Evolutionary conservation across 352 stramenopile species (phyloP).

Genomic region (Globisporangium yorkense): DNA sequence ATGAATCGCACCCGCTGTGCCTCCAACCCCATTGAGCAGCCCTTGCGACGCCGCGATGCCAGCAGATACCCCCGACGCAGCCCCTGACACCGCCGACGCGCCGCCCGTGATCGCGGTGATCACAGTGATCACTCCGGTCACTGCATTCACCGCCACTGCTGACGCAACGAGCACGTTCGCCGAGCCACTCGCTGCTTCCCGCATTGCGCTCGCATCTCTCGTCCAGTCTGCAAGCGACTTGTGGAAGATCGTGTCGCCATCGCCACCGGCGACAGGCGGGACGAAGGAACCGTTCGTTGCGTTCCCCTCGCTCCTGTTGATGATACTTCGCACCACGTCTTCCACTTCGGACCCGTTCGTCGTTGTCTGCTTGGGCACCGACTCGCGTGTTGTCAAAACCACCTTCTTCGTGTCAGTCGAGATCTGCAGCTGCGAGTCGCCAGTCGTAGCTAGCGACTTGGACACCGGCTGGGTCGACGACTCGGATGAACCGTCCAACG

Average conservation of each 20-base stretch:
- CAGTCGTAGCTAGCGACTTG: constrained; percentile 1
- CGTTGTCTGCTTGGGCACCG: background rate
- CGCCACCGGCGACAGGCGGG: background rate
- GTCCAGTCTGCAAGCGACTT: constrained; percentile 15
- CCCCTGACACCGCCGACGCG: constrained; percentile 20
- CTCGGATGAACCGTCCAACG: background rate
- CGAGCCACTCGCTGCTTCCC: constrained; percentile 30
- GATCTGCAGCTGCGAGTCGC: constrained; percentile 1
- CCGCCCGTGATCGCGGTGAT: constrained; percentile 38
- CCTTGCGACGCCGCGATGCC: constrained; percentile 20
- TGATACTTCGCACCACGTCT: background rate
- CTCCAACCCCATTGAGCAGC: constrained; percentile 18
- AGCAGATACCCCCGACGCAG: constrained; percentile 12
- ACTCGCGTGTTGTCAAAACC: constrained; percentile 2
- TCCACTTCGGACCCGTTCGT: background rate
- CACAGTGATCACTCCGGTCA: constrained; percentile 36
- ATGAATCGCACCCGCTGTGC: constrained; percentile 9
- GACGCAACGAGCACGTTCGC: constrained; percentile 51
- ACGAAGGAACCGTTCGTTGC: background rate
- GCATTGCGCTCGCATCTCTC: constrained; percentile 8
- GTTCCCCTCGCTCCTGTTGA: constrained; percentile 2
- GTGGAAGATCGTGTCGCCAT: background rate
- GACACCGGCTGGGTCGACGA: background rate
- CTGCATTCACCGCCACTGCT: constrained; percentile 43
- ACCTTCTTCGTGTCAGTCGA: constrained; percentile 7